Evolutionary conservation across 108 stramenopile species (phyloP).

Genomic region (Fistulifera solaris): DNA sequence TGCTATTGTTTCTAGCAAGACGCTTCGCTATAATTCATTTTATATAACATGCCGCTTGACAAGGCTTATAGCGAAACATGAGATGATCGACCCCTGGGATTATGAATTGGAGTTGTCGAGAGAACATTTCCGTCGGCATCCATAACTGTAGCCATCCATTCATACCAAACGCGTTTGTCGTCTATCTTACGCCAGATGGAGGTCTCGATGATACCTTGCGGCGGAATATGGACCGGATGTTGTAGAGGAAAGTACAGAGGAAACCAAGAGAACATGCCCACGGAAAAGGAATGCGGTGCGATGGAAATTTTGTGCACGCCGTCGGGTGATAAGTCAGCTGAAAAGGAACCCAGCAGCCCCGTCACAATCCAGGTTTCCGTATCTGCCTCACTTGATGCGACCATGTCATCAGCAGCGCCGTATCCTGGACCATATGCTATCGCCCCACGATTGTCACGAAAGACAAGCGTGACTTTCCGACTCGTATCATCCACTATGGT

Average conservation of each 20-base stretch:
- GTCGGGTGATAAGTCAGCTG: slow-evolving; percentile 46
- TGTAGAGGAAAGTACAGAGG: slow-evolving; percentile 26
- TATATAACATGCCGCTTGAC: no score
- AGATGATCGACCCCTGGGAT: slow-evolving; percentile 83
- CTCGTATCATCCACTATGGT: not conserved
- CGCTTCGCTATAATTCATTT: no score
- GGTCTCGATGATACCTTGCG: slow-evolving; percentile 10
- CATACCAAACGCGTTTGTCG: slow-evolving; percentile 86
- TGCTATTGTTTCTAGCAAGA: no score
- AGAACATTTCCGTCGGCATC: slow-evolving; percentile 38
- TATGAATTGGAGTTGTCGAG: slow-evolving; percentile 57
- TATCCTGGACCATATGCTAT: slow-evolving; percentile 53
- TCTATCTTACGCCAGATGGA: slow-evolving; percentile 69
- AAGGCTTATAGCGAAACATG: slow-evolving; percentile 66
- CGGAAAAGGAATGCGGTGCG: slow-evolving; percentile 82
- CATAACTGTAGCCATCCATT: slow-evolving; percentile 85
- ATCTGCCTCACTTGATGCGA: slow-evolving; percentile 10
- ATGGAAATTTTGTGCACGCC: slow-evolving; percentile 67
- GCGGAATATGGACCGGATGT: slow-evolving; percentile 5
- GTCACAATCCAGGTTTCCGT: slow-evolving; percentile 44
- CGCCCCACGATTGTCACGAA: slow-evolving; percentile 34
- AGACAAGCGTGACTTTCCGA: slow-evolving; percentile 17
- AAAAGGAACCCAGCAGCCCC: slow-evolving; percentile 93
- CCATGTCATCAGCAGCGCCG: slow-evolving; percentile 44
- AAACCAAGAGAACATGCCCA: slow-evolving; percentile 15